phyloP scores from a whole-genome alignment of 2,329 filamentous ascomycete genomes.

The Ilyonectria destructans region DNA sequence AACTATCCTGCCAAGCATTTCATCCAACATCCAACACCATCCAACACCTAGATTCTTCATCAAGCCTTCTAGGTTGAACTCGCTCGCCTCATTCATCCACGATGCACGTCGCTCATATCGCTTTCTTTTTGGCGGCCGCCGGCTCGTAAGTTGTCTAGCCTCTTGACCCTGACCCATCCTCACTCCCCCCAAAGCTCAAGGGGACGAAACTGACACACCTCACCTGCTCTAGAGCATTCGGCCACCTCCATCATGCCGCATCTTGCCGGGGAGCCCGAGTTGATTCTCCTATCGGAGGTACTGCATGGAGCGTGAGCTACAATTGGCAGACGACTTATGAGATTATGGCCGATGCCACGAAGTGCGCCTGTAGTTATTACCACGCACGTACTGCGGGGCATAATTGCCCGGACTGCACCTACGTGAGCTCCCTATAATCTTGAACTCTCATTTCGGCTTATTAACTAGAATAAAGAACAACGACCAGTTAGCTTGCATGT shows the following conservation, averaged over 20 bases:
- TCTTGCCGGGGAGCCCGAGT: conserved; percentile 2
- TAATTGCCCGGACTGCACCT: conserved; percentile 22
- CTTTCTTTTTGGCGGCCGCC: too few species aligned
- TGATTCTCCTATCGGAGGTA: conserved; percentile 15
- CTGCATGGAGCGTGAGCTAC: conserved; percentile 22
- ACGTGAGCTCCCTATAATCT: neutral
- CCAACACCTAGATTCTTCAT: too few species aligned
- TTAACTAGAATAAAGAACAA: neutral
- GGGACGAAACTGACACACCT: neutral
- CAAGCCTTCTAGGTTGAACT: too few species aligned
- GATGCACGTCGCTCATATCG: too few species aligned
- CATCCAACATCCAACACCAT: too few species aligned
- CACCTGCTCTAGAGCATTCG: neutral
- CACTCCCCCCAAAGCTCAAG: too few species aligned
- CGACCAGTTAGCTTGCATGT: neutral
- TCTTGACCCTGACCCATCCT: too few species aligned
- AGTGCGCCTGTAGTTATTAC: conserved; percentile 20
- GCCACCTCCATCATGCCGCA: conserved; percentile 6
- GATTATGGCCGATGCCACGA: conserved; percentile 21
- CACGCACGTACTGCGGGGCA: conserved; percentile 16
- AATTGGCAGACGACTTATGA: conserved; percentile 23
- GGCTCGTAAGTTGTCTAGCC: too few species aligned
- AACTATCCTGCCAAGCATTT: too few species aligned
- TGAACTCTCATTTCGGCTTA: neutral
- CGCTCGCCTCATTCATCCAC: too few species aligned